Conservation (phyloP, 2,329 filamentous ascomycete genomes). For the Chaetomiaceae sp. region DNA sequence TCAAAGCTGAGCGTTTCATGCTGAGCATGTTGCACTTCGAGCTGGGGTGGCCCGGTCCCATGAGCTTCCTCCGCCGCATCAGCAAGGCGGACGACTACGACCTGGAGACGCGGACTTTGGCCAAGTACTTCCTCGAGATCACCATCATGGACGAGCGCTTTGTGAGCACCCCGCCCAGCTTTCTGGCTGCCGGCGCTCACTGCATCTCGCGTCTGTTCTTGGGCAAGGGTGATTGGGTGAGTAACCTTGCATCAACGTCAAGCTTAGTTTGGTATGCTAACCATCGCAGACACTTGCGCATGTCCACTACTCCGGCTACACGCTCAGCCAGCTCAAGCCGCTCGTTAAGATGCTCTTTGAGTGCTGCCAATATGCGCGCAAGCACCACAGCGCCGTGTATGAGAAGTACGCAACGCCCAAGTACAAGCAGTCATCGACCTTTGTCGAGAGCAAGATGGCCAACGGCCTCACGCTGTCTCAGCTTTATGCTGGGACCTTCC, state of each 20-base stretch:
- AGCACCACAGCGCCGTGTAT: constrained; percentile 81
- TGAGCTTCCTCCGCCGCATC: constrained; percentile 95
- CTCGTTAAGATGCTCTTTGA: constrained; percentile 76
- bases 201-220: constrained; percentile 86
- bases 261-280: constrained; percentile 33
- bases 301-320: constrained; percentile 91
- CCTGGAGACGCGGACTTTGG: constrained; percentile 86
- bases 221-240: constrained; percentile 88
- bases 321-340: constrained; percentile 74
- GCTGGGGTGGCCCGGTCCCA: constrained; percentile 95
- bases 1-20: constrained; percentile 98
- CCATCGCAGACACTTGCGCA: constrained; percentile 66
- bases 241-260: constrained; percentile 33
- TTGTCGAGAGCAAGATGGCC: constrained; percentile 70
- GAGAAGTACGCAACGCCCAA: constrained; percentile 88
- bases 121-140: constrained; percentile 96
- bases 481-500: constrained; percentile 8
- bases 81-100: constrained; percentile 99
- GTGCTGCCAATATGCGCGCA: constrained; percentile 75
- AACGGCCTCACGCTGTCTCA: constrained; percentile 53
- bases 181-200: constrained; percentile 84
- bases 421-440: constrained; percentile 78
- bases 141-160: constrained; percentile 98
- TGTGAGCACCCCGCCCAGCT: constrained; percentile 85
- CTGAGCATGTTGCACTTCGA: constrained; percentile 93